Evolutionary conservation across 2,329 filamentous ascomycete species (phyloP), one percentile per base, ranked within the genome.

Genomic region (Sclerotinia spermophila): DNA sequence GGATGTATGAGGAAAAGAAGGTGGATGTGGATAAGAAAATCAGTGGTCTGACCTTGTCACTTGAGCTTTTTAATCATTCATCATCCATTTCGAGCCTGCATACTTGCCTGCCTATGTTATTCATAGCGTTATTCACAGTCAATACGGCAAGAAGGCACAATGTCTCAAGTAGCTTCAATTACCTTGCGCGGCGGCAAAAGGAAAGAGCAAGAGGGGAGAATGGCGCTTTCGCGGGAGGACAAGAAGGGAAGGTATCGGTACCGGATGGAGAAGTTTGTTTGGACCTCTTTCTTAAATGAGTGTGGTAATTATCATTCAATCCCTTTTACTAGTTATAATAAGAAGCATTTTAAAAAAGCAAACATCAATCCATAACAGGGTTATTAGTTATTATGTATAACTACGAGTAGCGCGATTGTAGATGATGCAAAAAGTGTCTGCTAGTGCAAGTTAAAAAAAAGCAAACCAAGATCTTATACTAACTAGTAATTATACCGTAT

Each of bases 31-130:
- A 40, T 58, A 59, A 53, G 40, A 58, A 59, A 42, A 44, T n/a
- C 35, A 10, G n/a, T 27, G 51, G 38, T 56, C 59, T 69, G 68
- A 70, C 68, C 68, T 70, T 35, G 60, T 70, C 68, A 70, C 60
- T 70, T 70, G 60, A 58, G 60, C 24, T 35, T n/a, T 69, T 55
- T 51, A 45, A 48, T 68, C 59, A 64, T 64, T 56, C 48, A 27
- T 53, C 8, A 27, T n/a, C 48, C 27, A 30, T 53, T 27, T 53
- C 13, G 48, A 53, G 48, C 11, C 13, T 53, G 3, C 48, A n/a
- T 53, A 4, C n/a, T 17, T 53, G 48, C 48, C 48, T 53, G 4
- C 48, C 48, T 27, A 27, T n/a, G 48, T 27, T 53, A 17, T 53
- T 27, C 58, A 30, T 40, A n/a, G 24, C 55, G 21, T 40, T 6